phyloP scores from a whole-genome alignment of 2,329 filamentous ascomycete genomes.

The Pseudopithomyces maydicus region DNA sequence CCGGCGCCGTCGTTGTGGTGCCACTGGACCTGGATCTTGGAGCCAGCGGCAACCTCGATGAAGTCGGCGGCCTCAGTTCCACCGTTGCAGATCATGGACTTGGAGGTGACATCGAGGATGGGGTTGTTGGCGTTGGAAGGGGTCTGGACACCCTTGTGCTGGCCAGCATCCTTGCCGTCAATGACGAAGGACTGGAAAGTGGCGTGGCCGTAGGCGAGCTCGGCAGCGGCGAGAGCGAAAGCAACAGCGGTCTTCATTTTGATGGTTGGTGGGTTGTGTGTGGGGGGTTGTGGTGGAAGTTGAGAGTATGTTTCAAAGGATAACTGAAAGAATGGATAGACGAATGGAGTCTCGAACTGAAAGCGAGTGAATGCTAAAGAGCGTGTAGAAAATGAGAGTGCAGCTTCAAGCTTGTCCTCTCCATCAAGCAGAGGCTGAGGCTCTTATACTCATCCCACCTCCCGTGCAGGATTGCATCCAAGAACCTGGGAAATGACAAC shows the following conservation, averaged over 20 bases:
- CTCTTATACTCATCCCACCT: conserved; percentile 8
- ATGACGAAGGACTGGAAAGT: conserved; percentile 51
- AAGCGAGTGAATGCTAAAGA: conserved; percentile 18
- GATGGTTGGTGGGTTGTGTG: conserved; percentile 22
- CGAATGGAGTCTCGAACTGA: conserved; percentile 15
- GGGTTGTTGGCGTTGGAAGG: conserved; percentile 46
- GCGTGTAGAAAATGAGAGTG: conserved; percentile 11
- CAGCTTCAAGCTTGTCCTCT: conserved; percentile 9
- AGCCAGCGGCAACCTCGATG: conserved; percentile 54
- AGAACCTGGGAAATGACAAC: conserved; percentile 2
- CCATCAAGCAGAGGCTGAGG: conserved; percentile 3
- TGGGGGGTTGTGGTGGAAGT: conserved; percentile 10
- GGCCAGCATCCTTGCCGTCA: conserved; percentile 37
- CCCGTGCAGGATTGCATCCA: background rate
- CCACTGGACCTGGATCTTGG: conserved; percentile 55
- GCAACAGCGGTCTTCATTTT: conserved; percentile 41
- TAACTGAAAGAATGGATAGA: conserved; percentile 20
- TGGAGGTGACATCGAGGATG: conserved; percentile 42
- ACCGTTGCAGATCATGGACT: conserved; percentile 44
- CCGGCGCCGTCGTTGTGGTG: conserved; percentile 51
- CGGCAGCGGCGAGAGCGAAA: conserved; percentile 39
- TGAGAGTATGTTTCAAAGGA: conserved; percentile 26
- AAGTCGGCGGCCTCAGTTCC: conserved; percentile 42
- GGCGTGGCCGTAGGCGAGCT: conserved; percentile 41
- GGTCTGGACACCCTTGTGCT: conserved; percentile 52